phyloP scores from a whole-genome alignment of 441 rosid genomes.

The Adansonia grandidieri region DNA sequence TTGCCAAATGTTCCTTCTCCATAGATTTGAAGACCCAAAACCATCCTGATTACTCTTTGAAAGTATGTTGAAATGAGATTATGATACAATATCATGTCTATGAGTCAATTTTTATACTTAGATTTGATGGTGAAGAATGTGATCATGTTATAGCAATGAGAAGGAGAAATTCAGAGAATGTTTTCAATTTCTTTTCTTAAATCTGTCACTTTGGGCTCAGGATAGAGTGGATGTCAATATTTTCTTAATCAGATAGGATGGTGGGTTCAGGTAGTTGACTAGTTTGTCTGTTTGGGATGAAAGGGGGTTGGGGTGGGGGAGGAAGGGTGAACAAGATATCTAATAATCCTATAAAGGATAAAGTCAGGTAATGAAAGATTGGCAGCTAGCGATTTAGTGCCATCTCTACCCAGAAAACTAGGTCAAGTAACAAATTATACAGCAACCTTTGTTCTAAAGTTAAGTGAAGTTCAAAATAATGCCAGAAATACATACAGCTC shows the following conservation, averaged over 20 bases:
- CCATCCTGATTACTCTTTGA: background rate
- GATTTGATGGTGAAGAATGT: background rate
- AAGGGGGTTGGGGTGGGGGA: background rate
- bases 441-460: background rate
- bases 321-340: background rate
- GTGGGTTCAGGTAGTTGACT: background rate
- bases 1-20: conserved; percentile 8
- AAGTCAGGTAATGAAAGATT: background rate
- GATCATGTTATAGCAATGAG: background rate
- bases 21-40: background rate
- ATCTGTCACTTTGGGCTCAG: background rate
- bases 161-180: background rate
- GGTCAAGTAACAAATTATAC: conserved; percentile 5
- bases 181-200: background rate
- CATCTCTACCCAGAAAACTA: background rate
- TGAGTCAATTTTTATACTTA: background rate
- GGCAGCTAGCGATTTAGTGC: background rate
- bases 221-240: background rate
- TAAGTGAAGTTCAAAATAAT: background rate
- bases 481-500: background rate
- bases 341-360: background rate
- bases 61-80: background rate
- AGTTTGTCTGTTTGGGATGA: background rate
- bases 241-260: background rate
- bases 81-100: background rate